Base-by-base conservation (phyloP, 2,329 filamentous ascomycete genomes). In the Didymella lethalis region DNA sequence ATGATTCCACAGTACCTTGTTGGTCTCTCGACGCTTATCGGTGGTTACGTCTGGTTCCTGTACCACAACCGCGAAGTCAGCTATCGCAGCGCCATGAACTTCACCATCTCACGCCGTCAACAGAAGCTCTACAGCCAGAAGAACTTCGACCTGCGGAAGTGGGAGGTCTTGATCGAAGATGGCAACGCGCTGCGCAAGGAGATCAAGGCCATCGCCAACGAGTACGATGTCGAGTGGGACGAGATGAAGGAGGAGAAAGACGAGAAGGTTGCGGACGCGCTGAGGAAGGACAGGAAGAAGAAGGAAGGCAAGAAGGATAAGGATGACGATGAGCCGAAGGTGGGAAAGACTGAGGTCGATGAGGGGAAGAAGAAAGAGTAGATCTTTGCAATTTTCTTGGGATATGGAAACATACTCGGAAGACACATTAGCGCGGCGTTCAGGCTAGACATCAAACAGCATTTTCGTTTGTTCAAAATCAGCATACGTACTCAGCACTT, bases 141-240 rank as follows among this genome's bases (percentile, higher is more conserved):
- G 11, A 91, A 91, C 0, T 92, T 97, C 65, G 89, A 97, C 70
- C 75, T 91, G 23, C 81, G 84, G 34, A 85, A 85, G 61, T 97
- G 93, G 93, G 91, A 96, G 69, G 80, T 83, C 4, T 72, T 96
- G 31, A 86, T 96, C 2, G 87, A 93, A 47, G 92, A 96, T 62
- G 91, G 88, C 0, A 97, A 96, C 72, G 79, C 84, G 2, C 77
- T 97, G 63, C 81, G 93, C 6, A 85, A 84, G 63, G 93, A 97
- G 78, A 90, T 97, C 75, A 90, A 90, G 77, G 83, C 84, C 16
- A 86, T 96, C 8, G 92, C 93, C 0, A 86, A 88, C 32, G 92
- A 97, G 77, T 97, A 97, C 74, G 92, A 96, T 67, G 91, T 93
- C 7, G 91, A 94, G 50, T 97, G 92, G 91, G 86, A 96, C 68